Evolutionary conservation across 768 basidiomycete genomes (phyloP).

Genomic region (Leucogyrophana mollusca): DNA sequence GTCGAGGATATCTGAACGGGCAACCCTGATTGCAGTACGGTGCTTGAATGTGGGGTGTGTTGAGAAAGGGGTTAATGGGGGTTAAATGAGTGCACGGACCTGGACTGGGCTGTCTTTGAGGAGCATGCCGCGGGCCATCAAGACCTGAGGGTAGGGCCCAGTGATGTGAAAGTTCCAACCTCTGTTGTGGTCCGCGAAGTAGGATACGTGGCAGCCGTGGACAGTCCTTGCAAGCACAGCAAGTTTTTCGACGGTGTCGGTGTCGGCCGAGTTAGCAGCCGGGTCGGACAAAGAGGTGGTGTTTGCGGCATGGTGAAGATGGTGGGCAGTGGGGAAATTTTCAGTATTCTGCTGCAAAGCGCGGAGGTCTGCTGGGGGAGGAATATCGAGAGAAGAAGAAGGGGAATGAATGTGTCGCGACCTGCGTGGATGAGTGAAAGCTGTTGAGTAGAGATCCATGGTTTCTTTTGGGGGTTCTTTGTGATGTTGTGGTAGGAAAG

Average conservation of each 20-base stretch:
- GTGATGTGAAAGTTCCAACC: conserved; percentile 90
- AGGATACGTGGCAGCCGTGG: conserved; percentile 84
- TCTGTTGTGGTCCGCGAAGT: conserved; percentile 66
- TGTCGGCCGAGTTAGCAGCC: conserved; percentile 43
- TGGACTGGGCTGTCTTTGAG: conserved; percentile 87
- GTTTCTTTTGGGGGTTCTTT: too few species aligned
- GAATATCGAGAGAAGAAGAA: conserved; percentile 63
- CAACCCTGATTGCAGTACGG: conserved; percentile 83
- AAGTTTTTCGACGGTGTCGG: conserved; percentile 78
- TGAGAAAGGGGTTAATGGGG: conserved; percentile 7
- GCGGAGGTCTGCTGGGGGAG: conserved; percentile 45
- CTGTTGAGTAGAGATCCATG: conserved; percentile 97
- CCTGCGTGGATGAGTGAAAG: conserved; percentile 89
- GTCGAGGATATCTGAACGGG: conserved; percentile 92
- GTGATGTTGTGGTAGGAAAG: conserved; percentile 8
- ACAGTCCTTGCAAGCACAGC: conserved; percentile 75
- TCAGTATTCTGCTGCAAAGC: conserved; percentile 30
- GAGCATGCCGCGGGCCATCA: conserved; percentile 85
- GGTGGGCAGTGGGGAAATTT: conserved; percentile 33
- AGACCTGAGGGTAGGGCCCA: conserved; percentile 90
- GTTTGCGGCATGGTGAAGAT: conserved; percentile 37
- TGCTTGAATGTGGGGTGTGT: conserved; percentile 44
- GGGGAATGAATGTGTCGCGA: conserved; percentile 67
- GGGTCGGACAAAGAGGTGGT: conserved; percentile 31
- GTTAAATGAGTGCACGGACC: conserved; percentile 38